A percentile compares a stretch with the other conserved stretches of the same genome.
These are phyloP conservation scores for Micractinium conductrix DNA, from an alignment of 139 green algal species.

Conservation along the genomic window DNA sequence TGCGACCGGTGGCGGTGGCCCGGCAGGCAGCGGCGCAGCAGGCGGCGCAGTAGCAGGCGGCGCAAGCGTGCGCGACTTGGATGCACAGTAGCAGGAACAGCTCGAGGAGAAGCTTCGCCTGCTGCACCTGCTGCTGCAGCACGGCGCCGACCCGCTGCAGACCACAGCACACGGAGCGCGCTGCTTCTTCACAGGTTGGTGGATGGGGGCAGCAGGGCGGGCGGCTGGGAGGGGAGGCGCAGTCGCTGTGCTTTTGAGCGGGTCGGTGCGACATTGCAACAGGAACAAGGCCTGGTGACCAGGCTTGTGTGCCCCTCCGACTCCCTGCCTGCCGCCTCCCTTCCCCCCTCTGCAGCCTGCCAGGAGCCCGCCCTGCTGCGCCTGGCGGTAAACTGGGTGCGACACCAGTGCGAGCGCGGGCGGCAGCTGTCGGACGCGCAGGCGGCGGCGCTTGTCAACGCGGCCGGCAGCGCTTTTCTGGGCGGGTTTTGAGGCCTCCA, in stretches of 20 bases:
- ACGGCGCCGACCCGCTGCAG: not conserved
- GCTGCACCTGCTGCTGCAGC: not conserved
- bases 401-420: not conserved
- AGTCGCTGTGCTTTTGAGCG: not conserved
- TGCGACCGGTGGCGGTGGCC: not conserved
- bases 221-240: no score
- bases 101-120: slow-evolving; percentile 9
- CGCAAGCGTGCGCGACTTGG: no score
- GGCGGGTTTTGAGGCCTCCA: slow-evolving; percentile 21
- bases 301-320: not conserved
- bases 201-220: not conserved
- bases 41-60: not conserved
- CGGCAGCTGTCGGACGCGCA: not conserved
- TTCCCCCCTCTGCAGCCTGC: not conserved
- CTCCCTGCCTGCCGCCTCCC: not conserved
- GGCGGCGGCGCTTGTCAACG: not conserved
- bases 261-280: not conserved
- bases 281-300: no score
- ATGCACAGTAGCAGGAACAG: no score
- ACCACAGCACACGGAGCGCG: not conserved
- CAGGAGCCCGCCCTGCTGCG: slow-evolving; percentile 13
- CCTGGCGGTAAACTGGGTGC: slow-evolving; percentile 1
- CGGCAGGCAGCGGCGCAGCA: not conserved
- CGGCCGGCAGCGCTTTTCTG: not conserved
- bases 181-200: not conserved